Evolutionary conservation across 2,329 filamentous ascomycete genomes (phyloP).

Genomic region (Knufia fluminis): DNA sequence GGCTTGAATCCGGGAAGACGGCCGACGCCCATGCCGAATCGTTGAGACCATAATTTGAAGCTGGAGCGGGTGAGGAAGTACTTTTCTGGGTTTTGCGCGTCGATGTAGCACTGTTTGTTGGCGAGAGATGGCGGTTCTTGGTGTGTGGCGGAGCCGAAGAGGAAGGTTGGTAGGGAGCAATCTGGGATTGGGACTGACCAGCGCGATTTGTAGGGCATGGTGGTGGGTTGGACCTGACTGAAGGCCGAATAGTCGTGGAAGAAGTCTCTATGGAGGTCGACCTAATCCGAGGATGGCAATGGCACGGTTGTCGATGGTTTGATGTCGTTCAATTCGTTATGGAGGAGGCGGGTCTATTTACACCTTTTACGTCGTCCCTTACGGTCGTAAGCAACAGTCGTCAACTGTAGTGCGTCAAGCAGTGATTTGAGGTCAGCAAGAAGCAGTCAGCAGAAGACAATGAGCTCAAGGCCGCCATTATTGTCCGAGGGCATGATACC

Average conservation of each 20-base stretch:
- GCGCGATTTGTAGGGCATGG: slow-evolving; percentile 40
- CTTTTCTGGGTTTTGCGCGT: slow-evolving; percentile 53
- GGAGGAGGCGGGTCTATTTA: no score
- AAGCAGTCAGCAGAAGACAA: no score
- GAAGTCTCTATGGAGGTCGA: no score
- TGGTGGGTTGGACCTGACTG: slow-evolving; percentile 11
- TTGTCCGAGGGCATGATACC: no score
- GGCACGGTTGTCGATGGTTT: no score
- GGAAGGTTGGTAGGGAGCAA: slow-evolving; percentile 36
- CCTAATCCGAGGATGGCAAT: no score
- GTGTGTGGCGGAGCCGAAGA: slow-evolving; percentile 37
- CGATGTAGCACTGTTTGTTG: slow-evolving; percentile 41
- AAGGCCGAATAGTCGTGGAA: not conserved
- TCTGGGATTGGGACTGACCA: slow-evolving; percentile 34
- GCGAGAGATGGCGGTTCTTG: slow-evolving; percentile 23
- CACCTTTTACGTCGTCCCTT: no score
- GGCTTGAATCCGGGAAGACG: slow-evolving; percentile 48
- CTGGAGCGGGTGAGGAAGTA: slow-evolving; percentile 51
- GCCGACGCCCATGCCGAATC: slow-evolving; percentile 55
- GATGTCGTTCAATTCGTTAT: no score
- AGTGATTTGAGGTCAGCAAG: no score
- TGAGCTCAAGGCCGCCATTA: no score
- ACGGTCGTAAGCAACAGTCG: no score
- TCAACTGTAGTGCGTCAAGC: no score
- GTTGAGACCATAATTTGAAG: slow-evolving; percentile 58